A percentile compares a stretch with the other conserved stretches of the same genome.
phyloP scores from a whole-genome alignment of 805 yeast genomes.

The Spencermartinsiella europaea region DNA sequence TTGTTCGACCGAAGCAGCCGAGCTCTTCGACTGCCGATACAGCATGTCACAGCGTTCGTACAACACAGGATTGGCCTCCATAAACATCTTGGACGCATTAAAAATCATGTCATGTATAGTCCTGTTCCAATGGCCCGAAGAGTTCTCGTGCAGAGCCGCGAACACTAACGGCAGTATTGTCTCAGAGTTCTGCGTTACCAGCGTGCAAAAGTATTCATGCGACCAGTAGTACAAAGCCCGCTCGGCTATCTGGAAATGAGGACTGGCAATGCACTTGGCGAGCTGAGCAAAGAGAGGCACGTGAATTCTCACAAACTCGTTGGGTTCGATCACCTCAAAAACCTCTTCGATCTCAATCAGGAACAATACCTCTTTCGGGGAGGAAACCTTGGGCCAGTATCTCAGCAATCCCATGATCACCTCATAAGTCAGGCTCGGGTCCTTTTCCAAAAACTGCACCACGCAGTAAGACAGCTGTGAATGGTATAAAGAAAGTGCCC shows the following conservation, averaged over 20 bases:
- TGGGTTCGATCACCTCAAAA: conserved; percentile 91
- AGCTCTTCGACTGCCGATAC: conserved; percentile 74
- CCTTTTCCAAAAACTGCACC: conserved; percentile 93
- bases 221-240: conserved; percentile 92
- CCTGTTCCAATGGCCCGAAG: conserved; percentile 80
- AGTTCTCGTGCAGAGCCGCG: conserved; percentile 81
- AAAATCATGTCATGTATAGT: conserved; percentile 88
- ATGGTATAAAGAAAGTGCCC: conserved; percentile 83
- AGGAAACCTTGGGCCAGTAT: conserved; percentile 94
- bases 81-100: conserved; percentile 83
- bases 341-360: conserved; percentile 94
- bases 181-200: conserved; percentile 84
- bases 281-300: conserved; percentile 91
- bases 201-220: conserved; percentile 84
- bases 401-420: conserved; percentile 90
- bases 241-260: conserved; percentile 97
- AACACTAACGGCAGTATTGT: conserved; percentile 88
- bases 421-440: conserved; percentile 86
- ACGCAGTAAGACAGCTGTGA: conserved; percentile 97
- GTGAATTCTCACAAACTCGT: conserved; percentile 85
- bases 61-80: conserved; percentile 86
- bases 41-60: conserved; percentile 90
- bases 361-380: conserved; percentile 94
- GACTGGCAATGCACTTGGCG: conserved; percentile 86
- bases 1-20: conserved; percentile 56